Base-by-base conservation (phyloP, 768 basidiomycete genomes). In the Hypholoma fasciculare region DNA sequence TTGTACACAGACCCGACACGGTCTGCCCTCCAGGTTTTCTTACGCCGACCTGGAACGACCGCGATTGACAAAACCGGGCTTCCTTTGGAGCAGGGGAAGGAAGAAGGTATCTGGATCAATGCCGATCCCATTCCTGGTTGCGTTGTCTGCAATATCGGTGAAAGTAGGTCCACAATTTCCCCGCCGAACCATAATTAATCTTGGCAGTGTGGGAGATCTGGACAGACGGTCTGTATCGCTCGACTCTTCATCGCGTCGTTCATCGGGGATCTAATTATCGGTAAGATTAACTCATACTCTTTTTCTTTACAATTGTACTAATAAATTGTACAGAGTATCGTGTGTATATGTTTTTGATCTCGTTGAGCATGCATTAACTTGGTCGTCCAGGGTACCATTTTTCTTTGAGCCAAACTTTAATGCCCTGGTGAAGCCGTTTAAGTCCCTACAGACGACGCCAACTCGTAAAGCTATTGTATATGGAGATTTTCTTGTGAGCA, bases 381-480 rank as follows among this genome's bases (percentile, higher is more conserved):
- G 30, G 43, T 23, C 47, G 56, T 49, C 23, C 0, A 93, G 91
- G 8, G 81, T 96, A 17, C 95, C 95, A 0, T 96, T 96, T 75
- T 97, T 97, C 79, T 96, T 91, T 61, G 95, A 96, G 70, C 94
- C 95, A 0, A 92, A 91, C 57, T 94, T 92, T 65, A 76, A 86
- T 58, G 90, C 94, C 0, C 57, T 75, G 1, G 75, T 97, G 48
- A 72, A 78, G 61, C 90, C 93, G 0, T 74, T 96, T 6, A 75
- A 77, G 4, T 86, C 86, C 85, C 0, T 65, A 79, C 59, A 63
- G 47, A 57, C 61, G 38, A 50, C 56, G 44, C 54, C 62, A 4
- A 65, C 65, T 23, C 65, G 66, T 11, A 72, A 79, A 44, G 72
- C 85, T 0, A 78, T 89, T 1, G 71, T 85, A 1, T 96, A 96